Percentiles rank a stretch among this genome's conserved stretches.
phyloP scores from a whole-genome alignment of 805 yeast species.

The Groenewaldozyma salmanticensis region DNA sequence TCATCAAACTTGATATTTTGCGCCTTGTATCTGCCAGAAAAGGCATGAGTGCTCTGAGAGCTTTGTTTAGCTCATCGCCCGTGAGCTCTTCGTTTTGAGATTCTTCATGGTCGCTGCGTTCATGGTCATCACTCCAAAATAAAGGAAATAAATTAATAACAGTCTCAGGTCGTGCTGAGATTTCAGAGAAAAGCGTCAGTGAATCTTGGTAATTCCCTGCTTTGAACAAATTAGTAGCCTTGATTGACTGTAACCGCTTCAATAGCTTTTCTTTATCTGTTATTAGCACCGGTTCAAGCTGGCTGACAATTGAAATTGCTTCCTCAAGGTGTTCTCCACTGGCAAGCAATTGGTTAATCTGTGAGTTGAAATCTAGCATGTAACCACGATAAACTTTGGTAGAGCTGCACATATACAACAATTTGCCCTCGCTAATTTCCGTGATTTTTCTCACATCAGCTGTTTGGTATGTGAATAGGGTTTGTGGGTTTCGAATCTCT shows the following conservation, averaged over 20 bases:
- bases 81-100: not conserved
- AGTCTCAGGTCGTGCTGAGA: conserved; percentile 49
- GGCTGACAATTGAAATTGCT: conserved; percentile 35
- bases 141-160: conserved; percentile 41
- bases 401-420: conserved; percentile 25
- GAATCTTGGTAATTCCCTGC: conserved; percentile 29
- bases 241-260: conserved; percentile 35
- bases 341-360: conserved; percentile 26
- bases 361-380: conserved; percentile 25
- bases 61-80: conserved; percentile 8
- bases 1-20: conserved; percentile 28
- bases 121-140: not conserved
- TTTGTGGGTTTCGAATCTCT: conserved; percentile 31
- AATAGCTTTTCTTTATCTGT: conserved; percentile 28
- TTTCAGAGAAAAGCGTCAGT: conserved; percentile 39
- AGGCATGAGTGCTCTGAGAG: conserved; percentile 29
- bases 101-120: not conserved
- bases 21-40: conserved; percentile 44
- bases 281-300: conserved; percentile 23
- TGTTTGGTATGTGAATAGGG: conserved; percentile 30
- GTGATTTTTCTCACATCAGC: conserved; percentile 20
- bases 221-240: conserved; percentile 30
- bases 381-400: conserved; percentile 22
- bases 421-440: conserved; percentile 19
- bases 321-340: conserved; percentile 28